Evolutionary conservation across 2,329 filamentous ascomycete genomes (phyloP), one percentile per base, ranked within the genome.

Genomic region (Diplodia intermedia): DNA sequence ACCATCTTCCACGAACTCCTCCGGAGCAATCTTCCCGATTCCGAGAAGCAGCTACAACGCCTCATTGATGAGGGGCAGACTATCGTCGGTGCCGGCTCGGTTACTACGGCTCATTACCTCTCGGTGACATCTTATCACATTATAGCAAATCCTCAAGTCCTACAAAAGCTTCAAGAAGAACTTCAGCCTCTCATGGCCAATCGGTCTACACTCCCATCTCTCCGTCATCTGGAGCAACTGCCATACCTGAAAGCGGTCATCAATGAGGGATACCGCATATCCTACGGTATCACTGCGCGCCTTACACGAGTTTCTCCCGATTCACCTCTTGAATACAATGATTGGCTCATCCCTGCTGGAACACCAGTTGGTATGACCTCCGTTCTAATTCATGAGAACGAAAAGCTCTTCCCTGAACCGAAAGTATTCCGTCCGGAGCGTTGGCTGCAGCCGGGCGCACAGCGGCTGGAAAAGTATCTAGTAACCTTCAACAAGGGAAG

Each of bases 31-130:
- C 55, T 78, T 11, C 74, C 72, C 9, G n/a, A 69, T 1, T 54
- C 61, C n/a, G 72, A 72, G 38, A 72, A 70, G 53, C 66, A 63
- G 11, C 65, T 70, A 5, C n/a, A 56, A 50, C 67, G 71, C 20
- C 60, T 72, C 12, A 55, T 53, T 26, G 70, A 69, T 1, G 71
- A 74, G 56, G 69, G 68, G 4, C 47, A 69, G 14, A 73, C 72
- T 1, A 65, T 80, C 0, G 72, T 78, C 12, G 73, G 72, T 1
- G 81, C 80, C 2, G 81, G 79, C 2, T 78, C 77, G 7, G 74
- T 79, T 40, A 83, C 80, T 0, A 78, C 75, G 0, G 74, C 74
- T 5, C 75, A 74, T 70, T 72, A 75, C 0, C 71, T 83, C n/a
- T 69, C 75, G 1, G 69, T 79, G 6, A 71, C 76, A 6, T 73